Evolutionary conservation across 2,329 filamentous ascomycete species (phyloP).

Genomic region (Aspergillus fructus): DNA sequence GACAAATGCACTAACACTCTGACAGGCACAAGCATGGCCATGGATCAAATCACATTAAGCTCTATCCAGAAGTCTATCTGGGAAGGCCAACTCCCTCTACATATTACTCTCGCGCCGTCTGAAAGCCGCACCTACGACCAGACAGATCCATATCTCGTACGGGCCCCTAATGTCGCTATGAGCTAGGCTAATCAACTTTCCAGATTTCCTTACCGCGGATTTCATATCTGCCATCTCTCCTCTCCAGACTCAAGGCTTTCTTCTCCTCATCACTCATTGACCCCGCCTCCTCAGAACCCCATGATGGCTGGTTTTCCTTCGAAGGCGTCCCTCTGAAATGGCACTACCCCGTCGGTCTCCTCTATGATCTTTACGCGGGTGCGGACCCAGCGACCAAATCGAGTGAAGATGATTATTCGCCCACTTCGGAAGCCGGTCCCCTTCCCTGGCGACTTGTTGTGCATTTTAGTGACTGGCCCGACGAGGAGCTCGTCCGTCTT

Average conservation of each 20-base stretch:
- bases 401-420: slow-evolving; percentile 19
- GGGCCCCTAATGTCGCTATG: not conserved
- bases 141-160: slow-evolving; percentile 60
- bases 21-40: slow-evolving; percentile 1
- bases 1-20: not conserved
- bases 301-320: slow-evolving; percentile 64
- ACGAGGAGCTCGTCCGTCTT: slow-evolving; percentile 58
- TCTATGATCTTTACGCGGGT: slow-evolving; percentile 68
- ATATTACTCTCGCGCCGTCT: slow-evolving; percentile 57
- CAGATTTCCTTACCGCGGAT: slow-evolving; percentile 63
- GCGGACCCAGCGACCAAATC: slow-evolving; percentile 44
- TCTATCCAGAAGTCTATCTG: slow-evolving; percentile 52
- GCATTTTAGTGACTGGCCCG: slow-evolving; percentile 60
- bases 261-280: slow-evolving; percentile 61
- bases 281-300: slow-evolving; percentile 49
- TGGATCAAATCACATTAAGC: slow-evolving; percentile 24
- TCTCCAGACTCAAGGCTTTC: slow-evolving; percentile 63
- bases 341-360: slow-evolving; percentile 68
- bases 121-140: slow-evolving; percentile 63
- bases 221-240: slow-evolving; percentile 67
- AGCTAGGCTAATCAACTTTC: not conserved
- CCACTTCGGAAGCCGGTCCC: slow-evolving; percentile 17
- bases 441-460: slow-evolving; percentile 65
- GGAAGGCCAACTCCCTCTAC: slow-evolving; percentile 59
- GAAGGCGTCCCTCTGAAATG: slow-evolving; percentile 69